Evolutionary conservation across 371 early-diverging fungal species (phyloP).

Genomic region (Fennellomyces sp.): DNA sequence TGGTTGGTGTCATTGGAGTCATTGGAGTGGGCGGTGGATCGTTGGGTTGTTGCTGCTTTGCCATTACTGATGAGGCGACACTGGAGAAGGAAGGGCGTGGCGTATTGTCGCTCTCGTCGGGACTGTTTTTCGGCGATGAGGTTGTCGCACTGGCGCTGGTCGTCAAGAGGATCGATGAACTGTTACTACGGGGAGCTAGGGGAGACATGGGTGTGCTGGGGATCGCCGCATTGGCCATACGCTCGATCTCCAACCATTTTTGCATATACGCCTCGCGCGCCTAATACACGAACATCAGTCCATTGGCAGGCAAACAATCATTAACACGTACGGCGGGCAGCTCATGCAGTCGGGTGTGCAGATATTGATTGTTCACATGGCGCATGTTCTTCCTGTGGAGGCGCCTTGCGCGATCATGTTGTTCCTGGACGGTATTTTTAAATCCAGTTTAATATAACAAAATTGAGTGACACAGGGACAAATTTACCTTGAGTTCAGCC

Average conservation of each 20-base stretch:
- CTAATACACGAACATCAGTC: neutral
- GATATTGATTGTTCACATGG: constrained; percentile 9
- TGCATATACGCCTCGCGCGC: constrained; percentile 19
- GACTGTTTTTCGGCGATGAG: neutral
- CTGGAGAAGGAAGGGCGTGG: neutral
- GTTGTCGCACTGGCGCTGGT: too few species aligned
- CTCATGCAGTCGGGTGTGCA: constrained; percentile 11
- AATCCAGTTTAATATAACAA: constrained; percentile 6
- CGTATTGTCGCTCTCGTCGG: neutral
- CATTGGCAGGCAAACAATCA: neutral
- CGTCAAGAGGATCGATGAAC: neutral
- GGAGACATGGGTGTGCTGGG: constrained; percentile 1
- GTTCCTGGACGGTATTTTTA: constrained; percentile 10
- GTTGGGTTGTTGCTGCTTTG: neutral
- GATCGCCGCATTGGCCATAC: neutral
- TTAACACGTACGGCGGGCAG: neutral
- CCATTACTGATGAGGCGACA: neutral
- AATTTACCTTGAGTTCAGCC: constrained; percentile 21
- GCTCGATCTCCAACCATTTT: constrained; percentile 22
- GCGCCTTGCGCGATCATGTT: constrained; percentile 19
- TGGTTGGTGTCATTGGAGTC: constrained; percentile 20
- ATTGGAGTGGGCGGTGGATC: constrained; percentile 8
- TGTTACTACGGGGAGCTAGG: neutral
- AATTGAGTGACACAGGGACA: neutral
- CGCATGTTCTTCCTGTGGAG: constrained; percentile 24